These are phyloP conservation scores for Saprolegnia parasitica DNA, from an alignment of 352 stramenopile genomes.

Conservation along the genomic window DNA sequence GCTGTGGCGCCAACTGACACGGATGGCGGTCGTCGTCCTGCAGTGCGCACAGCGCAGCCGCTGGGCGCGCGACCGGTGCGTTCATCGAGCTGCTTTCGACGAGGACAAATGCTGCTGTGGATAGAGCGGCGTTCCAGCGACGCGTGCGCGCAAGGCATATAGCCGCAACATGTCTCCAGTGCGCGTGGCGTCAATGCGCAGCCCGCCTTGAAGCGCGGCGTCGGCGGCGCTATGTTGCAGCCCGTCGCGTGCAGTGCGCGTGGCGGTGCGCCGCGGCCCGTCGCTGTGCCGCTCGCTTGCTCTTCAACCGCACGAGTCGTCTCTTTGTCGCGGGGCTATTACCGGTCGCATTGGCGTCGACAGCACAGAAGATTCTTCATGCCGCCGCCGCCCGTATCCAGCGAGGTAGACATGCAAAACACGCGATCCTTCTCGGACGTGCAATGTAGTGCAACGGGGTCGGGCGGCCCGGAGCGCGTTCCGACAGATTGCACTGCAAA, in stretches of 20 bases:
- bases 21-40: not conserved
- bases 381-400: conserved; percentile 15
- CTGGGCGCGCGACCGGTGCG: conserved; percentile 3
- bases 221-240: not conserved
- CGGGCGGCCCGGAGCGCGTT: conserved; percentile 18
- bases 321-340: not conserved
- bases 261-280: conserved; percentile 17
- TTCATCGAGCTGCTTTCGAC: not conserved
- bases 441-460: conserved; percentile 26
- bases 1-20: not conserved
- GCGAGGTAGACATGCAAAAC: no score
- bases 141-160: not conserved
- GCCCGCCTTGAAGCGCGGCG: not conserved
- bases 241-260: conserved; percentile 15
- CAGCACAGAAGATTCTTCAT: conserved; percentile 9
- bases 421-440: no score
- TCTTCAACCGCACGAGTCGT: not conserved
- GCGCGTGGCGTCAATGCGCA: not conserved
- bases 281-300: not conserved
- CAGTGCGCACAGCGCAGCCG: conserved; percentile 13
- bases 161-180: not conserved
- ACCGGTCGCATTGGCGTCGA: not conserved
- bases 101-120: no score
- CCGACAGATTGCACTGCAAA: conserved; percentile 15
- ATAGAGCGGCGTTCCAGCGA: not conserved